Conservation (phyloP, 257 asterid genomes). For the Vinca minor region DNA sequence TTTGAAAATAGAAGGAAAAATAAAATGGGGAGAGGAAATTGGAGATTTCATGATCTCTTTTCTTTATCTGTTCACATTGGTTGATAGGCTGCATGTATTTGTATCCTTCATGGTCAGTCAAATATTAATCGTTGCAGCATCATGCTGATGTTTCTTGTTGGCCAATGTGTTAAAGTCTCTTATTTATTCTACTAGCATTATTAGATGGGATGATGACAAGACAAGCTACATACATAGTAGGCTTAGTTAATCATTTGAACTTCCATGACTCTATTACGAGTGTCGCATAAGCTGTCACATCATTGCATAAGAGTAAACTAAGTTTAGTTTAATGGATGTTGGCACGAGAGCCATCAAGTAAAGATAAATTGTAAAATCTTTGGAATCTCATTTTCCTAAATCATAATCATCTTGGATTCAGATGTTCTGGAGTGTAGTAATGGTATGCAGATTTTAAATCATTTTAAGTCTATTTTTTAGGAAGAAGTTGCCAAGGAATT, state of each 20-base stretch:
- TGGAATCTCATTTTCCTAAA: not conserved
- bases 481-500: slow-evolving; percentile 84
- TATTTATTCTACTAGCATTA: not conserved
- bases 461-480: slow-evolving; percentile 29
- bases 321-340: not conserved
- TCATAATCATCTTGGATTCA: not conserved
- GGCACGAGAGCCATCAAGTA: not conserved
- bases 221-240: no score
- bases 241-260: not conserved
- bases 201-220: not conserved
- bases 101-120: not conserved
- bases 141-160: not conserved
- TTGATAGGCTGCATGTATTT: not conserved
- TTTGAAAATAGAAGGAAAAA: not conserved
- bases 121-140: not conserved
- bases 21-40: not conserved
- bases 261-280: not conserved
- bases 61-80: not conserved
- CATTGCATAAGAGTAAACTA: not conserved
- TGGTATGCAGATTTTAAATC: slow-evolving; percentile 6
- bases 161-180: not conserved
- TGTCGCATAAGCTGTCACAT: not conserved
- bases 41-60: not conserved
- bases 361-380: not conserved
- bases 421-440: not conserved